phyloP scores from a whole-genome alignment of 495 filamentous ascomycete species.

The Penicillium coprophilum region DNA sequence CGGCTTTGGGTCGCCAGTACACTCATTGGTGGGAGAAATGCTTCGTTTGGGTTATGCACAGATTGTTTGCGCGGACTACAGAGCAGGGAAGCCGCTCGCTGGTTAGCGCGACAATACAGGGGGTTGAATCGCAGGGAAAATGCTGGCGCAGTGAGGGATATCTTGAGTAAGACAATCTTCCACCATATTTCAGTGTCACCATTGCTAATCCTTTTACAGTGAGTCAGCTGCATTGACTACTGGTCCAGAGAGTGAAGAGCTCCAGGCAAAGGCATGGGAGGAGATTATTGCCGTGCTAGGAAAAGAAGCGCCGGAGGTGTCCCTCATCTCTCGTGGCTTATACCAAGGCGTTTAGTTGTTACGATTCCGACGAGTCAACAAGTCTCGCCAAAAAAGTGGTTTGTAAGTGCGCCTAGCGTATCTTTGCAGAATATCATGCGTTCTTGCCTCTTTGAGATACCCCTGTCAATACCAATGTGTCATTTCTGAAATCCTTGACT shows the following conservation, averaged over 20 bases:
- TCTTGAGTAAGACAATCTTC: constrained; percentile 37
- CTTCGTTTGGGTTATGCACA: constrained; percentile 37
- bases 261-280: constrained; percentile 41
- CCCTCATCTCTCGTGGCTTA: constrained; percentile 1
- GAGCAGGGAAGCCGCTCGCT: constrained; percentile 53
- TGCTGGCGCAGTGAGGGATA: constrained; percentile 52
- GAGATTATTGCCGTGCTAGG: constrained; percentile 40
- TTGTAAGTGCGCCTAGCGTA: neutral
- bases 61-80: constrained; percentile 46
- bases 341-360: constrained; percentile 1
- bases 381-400: neutral
- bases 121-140: constrained; percentile 48
- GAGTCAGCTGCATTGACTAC: constrained; percentile 41
- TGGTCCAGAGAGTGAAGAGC: constrained; percentile 32
- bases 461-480: neutral
- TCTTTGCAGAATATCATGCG: neutral
- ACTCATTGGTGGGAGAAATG: constrained; percentile 38
- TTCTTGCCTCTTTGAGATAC: constrained; percentile 4
- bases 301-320: constrained; percentile 27
- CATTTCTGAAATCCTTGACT: neutral
- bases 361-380: neutral
- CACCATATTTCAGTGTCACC: neutral
- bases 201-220: constrained; percentile 23
- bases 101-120: constrained; percentile 51
- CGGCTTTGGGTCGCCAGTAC: constrained; percentile 43